Conservation (phyloP, 2,329 filamentous ascomycete genomes). For the Epichloe sibirici region DNA sequence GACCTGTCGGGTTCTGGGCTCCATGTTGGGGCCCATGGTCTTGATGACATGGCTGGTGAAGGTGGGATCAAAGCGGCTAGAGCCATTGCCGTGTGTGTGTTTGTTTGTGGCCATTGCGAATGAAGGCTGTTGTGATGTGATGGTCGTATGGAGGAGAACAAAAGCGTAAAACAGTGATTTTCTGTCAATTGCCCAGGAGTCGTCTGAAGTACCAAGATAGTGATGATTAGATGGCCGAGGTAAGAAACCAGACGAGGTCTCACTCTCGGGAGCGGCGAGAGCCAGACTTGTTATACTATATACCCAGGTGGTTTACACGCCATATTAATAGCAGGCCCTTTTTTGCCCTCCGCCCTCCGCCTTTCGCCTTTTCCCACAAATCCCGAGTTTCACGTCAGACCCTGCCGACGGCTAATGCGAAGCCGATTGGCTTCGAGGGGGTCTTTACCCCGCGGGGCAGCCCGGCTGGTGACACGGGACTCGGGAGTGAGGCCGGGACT, state of each 20-base stretch:
- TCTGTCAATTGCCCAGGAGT: too few species aligned
- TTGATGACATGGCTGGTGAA: slow-evolving; percentile 66
- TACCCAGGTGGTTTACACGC: too few species aligned
- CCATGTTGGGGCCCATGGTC: slow-evolving; percentile 57
- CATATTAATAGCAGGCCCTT: too few species aligned
- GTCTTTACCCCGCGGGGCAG: too few species aligned
- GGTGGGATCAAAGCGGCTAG: slow-evolving; percentile 53
- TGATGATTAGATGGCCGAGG: background rate
- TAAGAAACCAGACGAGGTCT: background rate
- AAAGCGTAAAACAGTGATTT: too few species aligned
- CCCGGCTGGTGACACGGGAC: too few species aligned
- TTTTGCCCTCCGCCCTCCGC: too few species aligned
- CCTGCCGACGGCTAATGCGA: slow-evolving; percentile 4
- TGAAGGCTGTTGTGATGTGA: background rate
- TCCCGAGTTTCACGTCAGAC: background rate
- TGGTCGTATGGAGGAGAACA: background rate
- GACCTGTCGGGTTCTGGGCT: slow-evolving; percentile 51
- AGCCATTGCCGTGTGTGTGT: slow-evolving; percentile 13
- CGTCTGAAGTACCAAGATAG: too few species aligned
- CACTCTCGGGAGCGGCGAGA: too few species aligned
- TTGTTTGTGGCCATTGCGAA: slow-evolving; percentile 10
- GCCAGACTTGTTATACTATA: too few species aligned
- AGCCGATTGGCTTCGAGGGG: background rate
- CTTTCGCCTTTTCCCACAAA: background rate
- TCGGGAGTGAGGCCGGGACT: too few species aligned